Percentiles rank a stretch among this genome's conserved stretches.
These are phyloP conservation scores for Coemansia sp. DNA, from an alignment of 192 early-diverging fungal genomes.

Conservation along the genomic window DNA sequence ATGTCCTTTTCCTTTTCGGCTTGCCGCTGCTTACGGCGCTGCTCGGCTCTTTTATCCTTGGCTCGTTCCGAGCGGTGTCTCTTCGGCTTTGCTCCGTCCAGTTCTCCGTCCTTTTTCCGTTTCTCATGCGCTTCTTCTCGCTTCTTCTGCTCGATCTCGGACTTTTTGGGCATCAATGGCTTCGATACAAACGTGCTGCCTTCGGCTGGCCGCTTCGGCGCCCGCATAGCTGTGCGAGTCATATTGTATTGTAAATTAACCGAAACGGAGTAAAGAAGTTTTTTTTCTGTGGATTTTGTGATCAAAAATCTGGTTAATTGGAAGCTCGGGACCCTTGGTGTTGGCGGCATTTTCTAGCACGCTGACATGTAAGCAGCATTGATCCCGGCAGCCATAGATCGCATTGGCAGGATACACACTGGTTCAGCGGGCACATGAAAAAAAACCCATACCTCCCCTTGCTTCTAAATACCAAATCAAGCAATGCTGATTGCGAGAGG, in stretches of 20 bases:
- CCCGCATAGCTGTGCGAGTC: constrained; percentile 60
- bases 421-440: no score
- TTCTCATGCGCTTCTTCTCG: constrained; percentile 12
- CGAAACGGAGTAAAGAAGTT: no score
- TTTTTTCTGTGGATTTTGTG: no score
- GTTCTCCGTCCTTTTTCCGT: constrained; percentile 11
- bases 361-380: no score
- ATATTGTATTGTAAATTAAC: constrained; percentile 17
- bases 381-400: no score
- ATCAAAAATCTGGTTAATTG: no score
- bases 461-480: no score
- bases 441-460: no score
- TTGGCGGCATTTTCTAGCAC: no score
- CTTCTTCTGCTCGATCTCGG: constrained; percentile 33
- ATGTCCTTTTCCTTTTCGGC: constrained; percentile 37
- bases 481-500: no score
- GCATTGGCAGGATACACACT: no score
- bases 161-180: constrained; percentile 54
- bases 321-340: no score
- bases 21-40: constrained; percentile 32
- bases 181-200: constrained; percentile 49
- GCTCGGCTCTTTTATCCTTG: constrained; percentile 26
- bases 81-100: constrained; percentile 7
- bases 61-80: constrained; percentile 18
- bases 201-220: constrained; percentile 55